Evolutionary conservation across 352 stramenopile species (phyloP).

Genomic region (Globisporangium uncinulatum): DNA sequence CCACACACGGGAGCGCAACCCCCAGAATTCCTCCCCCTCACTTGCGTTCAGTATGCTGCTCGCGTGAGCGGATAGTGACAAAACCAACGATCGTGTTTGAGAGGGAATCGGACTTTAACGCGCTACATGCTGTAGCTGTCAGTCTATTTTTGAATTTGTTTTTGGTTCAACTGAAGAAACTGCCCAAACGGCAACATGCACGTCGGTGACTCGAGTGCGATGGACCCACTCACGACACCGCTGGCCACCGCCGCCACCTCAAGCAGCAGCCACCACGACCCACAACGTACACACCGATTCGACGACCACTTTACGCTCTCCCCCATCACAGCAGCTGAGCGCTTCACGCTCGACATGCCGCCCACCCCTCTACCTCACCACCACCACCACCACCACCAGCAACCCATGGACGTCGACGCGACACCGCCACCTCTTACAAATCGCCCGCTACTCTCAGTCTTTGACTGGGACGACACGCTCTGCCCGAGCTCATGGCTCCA

Average conservation of each 20-base stretch:
- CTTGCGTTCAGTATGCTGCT: background rate
- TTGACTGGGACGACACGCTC: slow-evolving; percentile 68
- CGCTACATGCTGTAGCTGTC: too few species aligned
- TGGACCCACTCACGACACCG: too few species aligned
- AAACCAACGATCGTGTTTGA: too few species aligned
- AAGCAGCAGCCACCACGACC: background rate
- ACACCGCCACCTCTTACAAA: slow-evolving; percentile 12
- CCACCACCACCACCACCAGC: background rate
- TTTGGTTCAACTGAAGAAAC: too few species aligned
- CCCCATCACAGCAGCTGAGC: slow-evolving; percentile 10
- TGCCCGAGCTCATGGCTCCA: slow-evolving; percentile 59
- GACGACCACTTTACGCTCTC: slow-evolving; percentile 7
- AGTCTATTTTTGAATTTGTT: too few species aligned
- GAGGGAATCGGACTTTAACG: too few species aligned
- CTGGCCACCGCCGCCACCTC: background rate
- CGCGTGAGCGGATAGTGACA: too few species aligned
- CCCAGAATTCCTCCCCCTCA: slow-evolving; percentile 11
- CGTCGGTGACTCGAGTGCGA: too few species aligned
- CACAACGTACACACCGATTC: background rate
- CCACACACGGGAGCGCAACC: slow-evolving; percentile 12
- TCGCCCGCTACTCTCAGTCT: slow-evolving; percentile 32
- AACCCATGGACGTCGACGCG: slow-evolving; percentile 12
- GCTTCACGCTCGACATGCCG: slow-evolving; percentile 11
- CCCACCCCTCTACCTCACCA: background rate
- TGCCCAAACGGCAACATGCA: too few species aligned